phyloP scores from a whole-genome alignment of 495 filamentous ascomycete species.

The Penicillium lividum region DNA sequence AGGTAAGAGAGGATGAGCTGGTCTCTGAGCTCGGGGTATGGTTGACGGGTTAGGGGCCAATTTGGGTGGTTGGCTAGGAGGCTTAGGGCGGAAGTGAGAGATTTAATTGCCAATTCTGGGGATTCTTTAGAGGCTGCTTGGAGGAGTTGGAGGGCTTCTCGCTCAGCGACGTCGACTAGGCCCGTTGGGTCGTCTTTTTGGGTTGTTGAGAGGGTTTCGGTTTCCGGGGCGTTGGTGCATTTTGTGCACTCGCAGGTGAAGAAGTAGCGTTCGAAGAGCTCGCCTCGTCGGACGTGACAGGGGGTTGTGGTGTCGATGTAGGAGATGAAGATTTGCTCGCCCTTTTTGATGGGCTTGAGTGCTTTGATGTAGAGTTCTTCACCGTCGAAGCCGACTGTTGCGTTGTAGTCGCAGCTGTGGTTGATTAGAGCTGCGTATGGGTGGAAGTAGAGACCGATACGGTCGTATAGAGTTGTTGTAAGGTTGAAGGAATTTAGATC shows the following conservation, averaged over 20 bases:
- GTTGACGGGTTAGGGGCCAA: conserved; percentile 43
- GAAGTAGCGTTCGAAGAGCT: conserved; percentile 61
- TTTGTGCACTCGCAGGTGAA: conserved; percentile 64
- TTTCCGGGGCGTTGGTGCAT: conserved; percentile 41
- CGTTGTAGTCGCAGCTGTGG: conserved; percentile 71
- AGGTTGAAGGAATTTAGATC: conserved; percentile 64
- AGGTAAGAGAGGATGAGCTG: conserved; percentile 38
- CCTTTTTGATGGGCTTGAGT: conserved; percentile 46
- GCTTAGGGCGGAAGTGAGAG: conserved; percentile 27
- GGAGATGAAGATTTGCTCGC: conserved; percentile 65
- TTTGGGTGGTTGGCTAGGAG: conserved; percentile 22
- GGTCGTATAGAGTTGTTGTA: conserved; percentile 56
- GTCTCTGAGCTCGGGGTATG: conserved; percentile 41
- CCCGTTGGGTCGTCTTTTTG: conserved; percentile 16
- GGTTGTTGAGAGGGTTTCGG: conserved; percentile 9
- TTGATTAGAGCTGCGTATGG: conserved; percentile 60
- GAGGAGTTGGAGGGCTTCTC: conserved; percentile 31
- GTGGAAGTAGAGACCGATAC: conserved; percentile 63
- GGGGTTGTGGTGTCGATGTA: conserved; percentile 66
- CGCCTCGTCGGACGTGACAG: conserved; percentile 42
- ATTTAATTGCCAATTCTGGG: conserved; percentile 18
- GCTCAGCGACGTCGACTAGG: conserved; percentile 23
- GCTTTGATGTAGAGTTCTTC: conserved; percentile 46
- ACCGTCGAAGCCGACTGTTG: conserved; percentile 64
- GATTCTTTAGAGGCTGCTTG: conserved; percentile 17